Conservation (phyloP, 768 basidiomycete genomes). For the Multifurca ochricompacta region DNA sequence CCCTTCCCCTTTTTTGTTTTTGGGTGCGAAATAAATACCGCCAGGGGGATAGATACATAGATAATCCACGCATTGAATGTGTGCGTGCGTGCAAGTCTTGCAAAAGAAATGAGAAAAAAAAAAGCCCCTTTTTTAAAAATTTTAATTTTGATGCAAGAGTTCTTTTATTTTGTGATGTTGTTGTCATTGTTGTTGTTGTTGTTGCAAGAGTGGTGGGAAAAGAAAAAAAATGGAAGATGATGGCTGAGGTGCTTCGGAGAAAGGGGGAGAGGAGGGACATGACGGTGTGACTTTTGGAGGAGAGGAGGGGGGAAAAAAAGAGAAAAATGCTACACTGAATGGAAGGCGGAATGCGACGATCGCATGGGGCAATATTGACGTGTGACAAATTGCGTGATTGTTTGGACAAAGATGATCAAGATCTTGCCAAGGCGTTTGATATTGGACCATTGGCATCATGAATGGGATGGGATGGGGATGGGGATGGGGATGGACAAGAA, state of each 20-base stretch:
- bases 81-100: conserved; percentile 13
- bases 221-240: neutral
- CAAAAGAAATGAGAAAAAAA: neutral
- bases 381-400: conserved; percentile 6
- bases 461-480: no score
- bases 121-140: no score
- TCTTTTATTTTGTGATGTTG: no score
- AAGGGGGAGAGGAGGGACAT: neutral
- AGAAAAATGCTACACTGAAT: conserved; percentile 4
- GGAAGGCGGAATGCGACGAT: conserved; percentile 1
- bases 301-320: neutral
- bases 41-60: conserved; percentile 20
- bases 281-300: neutral
- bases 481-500: conserved; percentile 2
- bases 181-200: conserved; percentile 1
- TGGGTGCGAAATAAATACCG: conserved; percentile 19
- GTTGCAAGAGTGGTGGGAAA: neutral
- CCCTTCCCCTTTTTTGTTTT: no score
- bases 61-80: conserved; percentile 6
- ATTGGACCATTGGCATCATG: no score
- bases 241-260: neutral
- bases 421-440: no score
- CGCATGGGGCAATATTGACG: conserved; percentile 1
- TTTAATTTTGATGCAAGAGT: conserved; percentile 4
- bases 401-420: neutral